Evolutionary conservation across 2,329 filamentous ascomycete species (phyloP), one percentile per base, ranked within the genome.

Genomic region (Neofusicoccum sp.): DNA sequence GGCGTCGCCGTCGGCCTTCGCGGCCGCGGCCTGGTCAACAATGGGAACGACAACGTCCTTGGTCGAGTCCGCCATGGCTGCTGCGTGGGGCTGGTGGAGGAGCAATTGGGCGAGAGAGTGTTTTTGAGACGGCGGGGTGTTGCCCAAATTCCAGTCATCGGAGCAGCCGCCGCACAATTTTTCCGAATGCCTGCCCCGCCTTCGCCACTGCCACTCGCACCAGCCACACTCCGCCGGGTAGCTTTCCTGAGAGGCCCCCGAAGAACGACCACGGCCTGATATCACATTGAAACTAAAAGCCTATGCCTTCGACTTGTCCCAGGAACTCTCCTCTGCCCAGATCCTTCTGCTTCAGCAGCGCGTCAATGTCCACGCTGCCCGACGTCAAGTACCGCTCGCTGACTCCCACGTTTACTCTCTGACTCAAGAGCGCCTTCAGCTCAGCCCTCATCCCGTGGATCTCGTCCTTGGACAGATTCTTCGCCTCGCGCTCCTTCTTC

Each of bases 321-420:
- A 91, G 69, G 68, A 91, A 91, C 20, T 86, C 84, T n/a, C 60
- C 60, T 33, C 60, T 51, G 1, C 87, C 84, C 63, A 86, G 85
- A 36, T 83, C 82, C 40, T 73, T 67, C 4, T 72, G 72, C n/a
- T 85, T 81, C 69, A 96, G 73, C 67, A 91, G 82, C 56, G 88
- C 81, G 64, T 86, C 88, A 5, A 96, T 81, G 76, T 97, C 89
- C n/a, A 96, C 85, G n/a, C 84, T 80, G 0, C 91, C 90, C n/a
- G 86, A 84, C 0, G 91, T 90, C 63, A 97, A 80, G 74, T 97
- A 98, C 69, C 83, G 84, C 77, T 93, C 91, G 70, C 90, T 96
- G 28, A 96, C 90, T 6, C 93, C 93, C 14, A 91, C 82, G 70
- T 97, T 97, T 60, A 97, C 84, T 62, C 90, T 84, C 73, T 88